phyloP scores from a whole-genome alignment of 305 asterid species.

The Striga hermonthica region DNA sequence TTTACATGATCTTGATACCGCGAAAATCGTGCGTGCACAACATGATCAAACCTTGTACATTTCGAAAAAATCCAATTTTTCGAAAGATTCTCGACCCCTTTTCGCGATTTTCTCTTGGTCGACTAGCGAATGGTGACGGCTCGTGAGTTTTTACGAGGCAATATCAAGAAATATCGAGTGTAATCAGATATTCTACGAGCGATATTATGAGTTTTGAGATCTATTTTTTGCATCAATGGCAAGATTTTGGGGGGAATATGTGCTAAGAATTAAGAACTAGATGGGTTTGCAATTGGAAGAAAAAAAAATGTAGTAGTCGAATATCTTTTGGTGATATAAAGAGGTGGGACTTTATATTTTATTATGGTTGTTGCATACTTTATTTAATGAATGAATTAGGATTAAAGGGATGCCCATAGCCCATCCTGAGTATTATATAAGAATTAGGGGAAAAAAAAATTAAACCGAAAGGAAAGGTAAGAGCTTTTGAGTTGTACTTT shows the following conservation, averaged over 20 bases:
- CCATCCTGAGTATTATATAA: conserved; percentile 6
- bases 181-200: not conserved
- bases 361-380: conserved; percentile 30
- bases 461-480: conserved; percentile 16
- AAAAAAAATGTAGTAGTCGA: conserved; percentile 28
- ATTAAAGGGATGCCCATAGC: conserved; percentile 27
- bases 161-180: not conserved
- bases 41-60: conserved; percentile 23
- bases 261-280: conserved; percentile 33
- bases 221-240: conserved; percentile 35
- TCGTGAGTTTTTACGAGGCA: not conserved
- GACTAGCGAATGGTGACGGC: not conserved
- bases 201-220: conserved; percentile 30
- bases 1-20: not conserved
- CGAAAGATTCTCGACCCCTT: conserved; percentile 5
- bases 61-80: not conserved
- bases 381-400: conserved; percentile 13
- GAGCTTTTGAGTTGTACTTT: conserved; percentile 51
- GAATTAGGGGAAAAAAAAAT: not conserved
- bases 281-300: conserved; percentile 33
- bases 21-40: conserved; percentile 8
- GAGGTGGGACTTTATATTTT: conserved; percentile 20
- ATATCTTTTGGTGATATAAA: conserved; percentile 32
- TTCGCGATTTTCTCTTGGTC: not conserved
- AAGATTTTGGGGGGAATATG: conserved; percentile 26